Evolutionary conservation across 768 basidiomycete genomes (phyloP).

Genomic region (Hemileccinum impolitum): DNA sequence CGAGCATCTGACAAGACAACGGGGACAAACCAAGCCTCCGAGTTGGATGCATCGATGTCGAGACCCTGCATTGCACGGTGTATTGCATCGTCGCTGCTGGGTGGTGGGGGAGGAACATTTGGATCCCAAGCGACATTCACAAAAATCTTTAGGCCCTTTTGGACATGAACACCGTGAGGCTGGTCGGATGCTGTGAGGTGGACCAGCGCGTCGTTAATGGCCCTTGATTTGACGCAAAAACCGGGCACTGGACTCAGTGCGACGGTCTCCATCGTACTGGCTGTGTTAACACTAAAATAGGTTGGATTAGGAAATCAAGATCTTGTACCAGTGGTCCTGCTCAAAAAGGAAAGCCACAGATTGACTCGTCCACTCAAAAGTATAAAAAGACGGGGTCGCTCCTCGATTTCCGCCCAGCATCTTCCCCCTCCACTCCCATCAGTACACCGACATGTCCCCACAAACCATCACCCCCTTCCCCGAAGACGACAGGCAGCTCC

Average conservation of each 20-base stretch:
- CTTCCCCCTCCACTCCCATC: background rate
- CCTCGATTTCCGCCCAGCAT: conserved; percentile 2
- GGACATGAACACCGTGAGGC: conserved; percentile 26
- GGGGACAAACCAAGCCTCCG: conserved; percentile 61
- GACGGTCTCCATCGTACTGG: conserved; percentile 24
- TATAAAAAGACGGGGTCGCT: conserved; percentile 30
- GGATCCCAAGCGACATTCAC: conserved; percentile 71
- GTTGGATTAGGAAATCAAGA: conserved; percentile 10
- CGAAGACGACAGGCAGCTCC: conserved; percentile 59
- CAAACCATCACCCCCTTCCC: conserved; percentile 61
- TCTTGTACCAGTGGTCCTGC: background rate
- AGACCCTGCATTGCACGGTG: conserved; percentile 55
- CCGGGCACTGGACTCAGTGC: conserved; percentile 58
- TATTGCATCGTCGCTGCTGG: conserved; percentile 54
- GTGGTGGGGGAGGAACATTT: conserved; percentile 66
- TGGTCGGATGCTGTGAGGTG: conserved; percentile 11
- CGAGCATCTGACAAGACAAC: conserved; percentile 65
- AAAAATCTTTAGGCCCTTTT: conserved; percentile 61
- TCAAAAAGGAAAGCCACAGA: background rate
- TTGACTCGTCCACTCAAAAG: background rate
- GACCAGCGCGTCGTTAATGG: conserved; percentile 37
- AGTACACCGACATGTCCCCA: conserved; percentile 8
- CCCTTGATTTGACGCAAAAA: conserved; percentile 66
- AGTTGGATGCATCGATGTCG: conserved; percentile 29
- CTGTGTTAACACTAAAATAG: background rate